Evolutionary conservation across 1,139 yeast species (phyloP).

Genomic region (Yamadazyma mexicana): DNA sequence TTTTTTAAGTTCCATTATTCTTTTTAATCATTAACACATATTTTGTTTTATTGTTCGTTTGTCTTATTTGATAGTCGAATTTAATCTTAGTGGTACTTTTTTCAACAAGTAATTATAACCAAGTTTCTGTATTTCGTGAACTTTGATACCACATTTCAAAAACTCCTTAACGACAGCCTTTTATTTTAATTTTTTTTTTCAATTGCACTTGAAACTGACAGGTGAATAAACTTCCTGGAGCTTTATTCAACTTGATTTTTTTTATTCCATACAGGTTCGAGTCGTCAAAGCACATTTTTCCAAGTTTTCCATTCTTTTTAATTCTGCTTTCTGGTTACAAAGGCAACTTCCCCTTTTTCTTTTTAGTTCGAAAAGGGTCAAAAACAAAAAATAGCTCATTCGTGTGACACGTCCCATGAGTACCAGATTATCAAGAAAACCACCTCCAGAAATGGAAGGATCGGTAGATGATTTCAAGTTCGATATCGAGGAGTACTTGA

Average conservation of each 20-base stretch:
- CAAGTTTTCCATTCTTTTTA: no score
- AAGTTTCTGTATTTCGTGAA: background rate
- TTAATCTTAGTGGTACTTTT: background rate
- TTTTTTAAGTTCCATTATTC: background rate
- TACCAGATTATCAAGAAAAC: constrained; percentile 10
- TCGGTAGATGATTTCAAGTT: constrained; percentile 8
- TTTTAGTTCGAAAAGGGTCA: background rate
- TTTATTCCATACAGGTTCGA: background rate
- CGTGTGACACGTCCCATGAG: constrained; percentile 7
- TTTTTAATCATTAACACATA: background rate
- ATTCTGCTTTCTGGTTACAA: no score
- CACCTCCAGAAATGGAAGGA: constrained; percentile 13
- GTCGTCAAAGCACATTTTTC: no score
- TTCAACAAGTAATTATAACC: background rate
- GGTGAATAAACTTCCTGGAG: no score
- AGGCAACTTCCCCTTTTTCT: background rate
- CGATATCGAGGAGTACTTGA: constrained; percentile 24
- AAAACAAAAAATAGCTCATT: background rate
- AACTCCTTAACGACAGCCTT: no score
- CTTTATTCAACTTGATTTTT: no score
- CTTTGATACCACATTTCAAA: no score
- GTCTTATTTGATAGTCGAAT: background rate
- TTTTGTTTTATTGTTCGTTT: background rate
- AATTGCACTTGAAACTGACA: no score
- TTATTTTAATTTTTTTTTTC: no score